phyloP scores from a whole-genome alignment of 169 alveolate genomes.

The Neospora caninum region DNA sequence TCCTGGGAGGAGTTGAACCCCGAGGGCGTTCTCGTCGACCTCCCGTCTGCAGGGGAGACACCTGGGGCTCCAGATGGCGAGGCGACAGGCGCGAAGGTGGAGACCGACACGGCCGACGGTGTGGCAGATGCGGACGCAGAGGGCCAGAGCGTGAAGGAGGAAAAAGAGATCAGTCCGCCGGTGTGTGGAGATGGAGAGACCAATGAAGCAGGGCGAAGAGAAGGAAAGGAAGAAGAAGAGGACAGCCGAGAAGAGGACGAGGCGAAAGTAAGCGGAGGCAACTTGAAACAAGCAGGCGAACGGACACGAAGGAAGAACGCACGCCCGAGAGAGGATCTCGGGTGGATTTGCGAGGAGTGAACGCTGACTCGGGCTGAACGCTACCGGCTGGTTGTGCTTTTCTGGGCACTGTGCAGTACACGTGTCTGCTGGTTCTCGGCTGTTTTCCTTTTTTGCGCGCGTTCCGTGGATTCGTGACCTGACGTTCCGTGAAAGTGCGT shows the following conservation, averaged over 20 bases:
- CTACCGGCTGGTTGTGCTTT: too few relatives aligned
- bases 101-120: not conserved
- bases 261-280: not conserved
- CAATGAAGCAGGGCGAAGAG: not conserved
- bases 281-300: not conserved
- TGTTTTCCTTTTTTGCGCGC: too few relatives aligned
- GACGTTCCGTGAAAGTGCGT: too few relatives aligned
- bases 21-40: not conserved
- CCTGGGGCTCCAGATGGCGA: not conserved
- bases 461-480: too few relatives aligned
- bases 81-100: not conserved
- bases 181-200: not conserved
- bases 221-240: not conserved
- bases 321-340: not conserved
- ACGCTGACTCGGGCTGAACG: too few relatives aligned
- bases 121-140: not conserved
- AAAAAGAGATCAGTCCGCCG: not conserved
- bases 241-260: not conserved
- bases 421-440: too few relatives aligned
- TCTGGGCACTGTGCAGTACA: too few relatives aligned
- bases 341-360: not conserved
- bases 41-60: not conserved
- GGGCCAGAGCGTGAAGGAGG: slow-evolving; percentile 6
- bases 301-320: not conserved
- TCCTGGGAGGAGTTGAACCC: not conserved